These are phyloP conservation scores for Lepidium africanum DNA, from an alignment of 345 rosid genomes.

Conservation along the genomic window DNA sequence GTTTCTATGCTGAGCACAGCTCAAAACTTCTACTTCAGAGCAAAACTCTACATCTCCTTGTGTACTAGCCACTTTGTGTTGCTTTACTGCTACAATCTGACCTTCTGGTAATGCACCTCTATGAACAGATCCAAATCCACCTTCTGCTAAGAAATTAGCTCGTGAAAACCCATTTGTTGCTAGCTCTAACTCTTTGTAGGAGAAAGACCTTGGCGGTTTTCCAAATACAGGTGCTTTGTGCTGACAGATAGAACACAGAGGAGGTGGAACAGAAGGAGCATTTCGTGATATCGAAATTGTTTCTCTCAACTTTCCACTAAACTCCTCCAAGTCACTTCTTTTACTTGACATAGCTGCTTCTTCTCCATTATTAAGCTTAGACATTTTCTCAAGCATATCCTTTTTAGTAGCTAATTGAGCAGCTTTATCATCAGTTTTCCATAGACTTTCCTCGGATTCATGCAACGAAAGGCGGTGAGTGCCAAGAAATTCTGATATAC, in stretches of 20 bases:
- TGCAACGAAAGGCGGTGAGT: conserved; percentile 39
- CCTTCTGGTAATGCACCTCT: conserved; percentile 48
- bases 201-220: conserved; percentile 45
- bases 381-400: conserved; percentile 29
- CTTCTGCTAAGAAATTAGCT: conserved; percentile 44
- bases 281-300: conserved; percentile 66
- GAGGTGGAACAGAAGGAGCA: conserved; percentile 40
- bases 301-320: conserved; percentile 65
- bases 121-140: conserved; percentile 52
- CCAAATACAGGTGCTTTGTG: conserved; percentile 42
- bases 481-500: conserved; percentile 51
- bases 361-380: conserved; percentile 36
- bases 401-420: conserved; percentile 38
- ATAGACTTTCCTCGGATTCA: conserved; percentile 40
- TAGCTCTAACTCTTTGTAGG: conserved; percentile 33
- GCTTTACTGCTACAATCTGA: conserved; percentile 55
- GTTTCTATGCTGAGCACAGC: conserved; percentile 64
- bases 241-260: conserved; percentile 58
- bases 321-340: conserved; percentile 48
- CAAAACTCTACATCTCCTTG: conserved; percentile 57
- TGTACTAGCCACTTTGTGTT: conserved; percentile 37
- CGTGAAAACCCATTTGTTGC: conserved; percentile 48
- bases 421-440: conserved; percentile 26
- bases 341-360: conserved; percentile 37
- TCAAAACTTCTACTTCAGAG: conserved; percentile 57